Conservation (phyloP, 495 filamentous ascomycete genomes). For the Aspergillus saccharolyticus region DNA sequence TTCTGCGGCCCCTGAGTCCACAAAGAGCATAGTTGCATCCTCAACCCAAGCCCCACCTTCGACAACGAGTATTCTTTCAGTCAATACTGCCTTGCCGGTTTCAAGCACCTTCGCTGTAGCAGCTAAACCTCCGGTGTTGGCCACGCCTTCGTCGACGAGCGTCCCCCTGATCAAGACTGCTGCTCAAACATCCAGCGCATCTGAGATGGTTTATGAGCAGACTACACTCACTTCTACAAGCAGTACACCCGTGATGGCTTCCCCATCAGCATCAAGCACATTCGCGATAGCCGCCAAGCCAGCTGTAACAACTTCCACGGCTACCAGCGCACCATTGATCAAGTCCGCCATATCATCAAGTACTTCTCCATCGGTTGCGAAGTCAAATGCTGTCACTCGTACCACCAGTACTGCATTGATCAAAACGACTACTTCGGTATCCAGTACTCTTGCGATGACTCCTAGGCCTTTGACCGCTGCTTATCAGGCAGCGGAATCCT, state of each 20-base stretch:
- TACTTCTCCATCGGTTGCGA: too few relatives aligned
- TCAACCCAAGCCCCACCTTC: not conserved
- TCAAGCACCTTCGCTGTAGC: not conserved
- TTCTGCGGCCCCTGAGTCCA: not conserved
- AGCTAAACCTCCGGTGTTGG: not conserved
- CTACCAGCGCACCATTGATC: not conserved
- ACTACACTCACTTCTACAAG: not conserved
- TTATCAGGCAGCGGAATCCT: not conserved
- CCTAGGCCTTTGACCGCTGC: too few relatives aligned
- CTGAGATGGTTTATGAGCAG: not conserved
- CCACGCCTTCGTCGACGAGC: not conserved
- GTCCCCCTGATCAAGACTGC: not conserved
- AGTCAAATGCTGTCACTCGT: too few relatives aligned
- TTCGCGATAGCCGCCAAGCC: not conserved
- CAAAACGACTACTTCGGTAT: not conserved
- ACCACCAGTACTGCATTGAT: not conserved
- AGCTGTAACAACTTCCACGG: not conserved
- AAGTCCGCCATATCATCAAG: not conserved
- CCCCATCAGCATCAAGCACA: not conserved
- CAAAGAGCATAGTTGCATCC: not conserved
- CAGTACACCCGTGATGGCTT: not conserved
- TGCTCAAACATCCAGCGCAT: not conserved
- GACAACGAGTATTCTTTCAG: not conserved
- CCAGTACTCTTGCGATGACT: constrained; percentile 6
- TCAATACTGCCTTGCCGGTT: not conserved